Conservation (phyloP, 2,329 filamentous ascomycete species). For the Berkeleyomyces basicola region DNA sequence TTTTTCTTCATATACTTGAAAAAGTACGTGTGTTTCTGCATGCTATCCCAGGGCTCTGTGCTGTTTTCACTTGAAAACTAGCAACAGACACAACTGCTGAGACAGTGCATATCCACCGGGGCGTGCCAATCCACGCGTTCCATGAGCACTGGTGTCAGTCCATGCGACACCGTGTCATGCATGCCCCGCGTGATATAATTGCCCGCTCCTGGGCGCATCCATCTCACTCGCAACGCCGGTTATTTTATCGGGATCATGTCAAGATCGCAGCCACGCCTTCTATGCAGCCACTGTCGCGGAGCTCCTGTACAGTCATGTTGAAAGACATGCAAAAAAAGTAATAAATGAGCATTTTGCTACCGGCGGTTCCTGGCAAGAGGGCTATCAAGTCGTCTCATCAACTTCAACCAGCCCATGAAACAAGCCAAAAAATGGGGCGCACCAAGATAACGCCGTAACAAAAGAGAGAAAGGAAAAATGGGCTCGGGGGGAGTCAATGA, state of each 20-base stretch:
- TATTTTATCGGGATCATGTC: neutral
- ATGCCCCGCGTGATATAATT: neutral
- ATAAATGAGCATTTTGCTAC: too few relatives aligned
- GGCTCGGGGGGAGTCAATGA: neutral
- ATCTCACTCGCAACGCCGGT: neutral
- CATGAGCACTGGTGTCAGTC: neutral
- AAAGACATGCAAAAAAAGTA: neutral
- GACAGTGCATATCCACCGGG: neutral
- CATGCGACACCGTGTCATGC: neutral
- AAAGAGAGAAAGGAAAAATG: neutral
- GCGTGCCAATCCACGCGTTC: neutral
- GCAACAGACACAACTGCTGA: neutral
- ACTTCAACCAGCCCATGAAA: too few relatives aligned
- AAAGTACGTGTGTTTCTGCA: neutral
- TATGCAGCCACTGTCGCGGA: neutral
- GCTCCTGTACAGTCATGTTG: neutral
- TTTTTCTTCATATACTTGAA: neutral
- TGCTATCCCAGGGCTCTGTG: neutral
- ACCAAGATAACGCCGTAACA: neutral
- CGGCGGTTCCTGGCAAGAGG: too few relatives aligned
- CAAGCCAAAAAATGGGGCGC: neutral
- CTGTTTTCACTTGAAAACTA: neutral
- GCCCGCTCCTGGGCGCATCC: neutral
- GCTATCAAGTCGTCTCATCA: too few relatives aligned
- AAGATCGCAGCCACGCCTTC: neutral